Evolutionary conservation across 164 flowering plant species (phyloP), one percentile per base, ranked within the genome.

Genomic region (Liquidambar formosana): DNA sequence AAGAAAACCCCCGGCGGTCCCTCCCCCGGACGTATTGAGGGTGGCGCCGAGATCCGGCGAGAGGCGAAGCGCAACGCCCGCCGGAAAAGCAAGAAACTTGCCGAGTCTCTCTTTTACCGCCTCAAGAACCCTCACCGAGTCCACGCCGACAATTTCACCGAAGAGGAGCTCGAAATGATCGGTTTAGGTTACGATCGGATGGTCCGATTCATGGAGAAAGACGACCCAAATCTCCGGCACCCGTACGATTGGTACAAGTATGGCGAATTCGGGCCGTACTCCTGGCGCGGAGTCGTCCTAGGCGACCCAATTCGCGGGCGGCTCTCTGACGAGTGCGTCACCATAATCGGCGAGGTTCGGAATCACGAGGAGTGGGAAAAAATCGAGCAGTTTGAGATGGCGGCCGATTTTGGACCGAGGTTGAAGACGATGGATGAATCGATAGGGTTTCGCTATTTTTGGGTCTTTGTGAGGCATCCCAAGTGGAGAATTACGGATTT

Each of bases 181-280:
- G 97, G 99, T 6, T 78, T 91, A 10, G 99, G 97, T 2, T 95
- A 95, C 64, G 99, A 95, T 61, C 79, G 97, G 6, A 83, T 88
- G 91, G 99, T 92, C 65, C 71, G 92, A 62, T 92, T 95, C 78
- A 95, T 95, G 97, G 90, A 86, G 0, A 79, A 85, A 47, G 97
- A 95, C 56, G 97, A 95, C 73, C 96, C 97, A 2, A 85, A 84
- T 68, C 71, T 95, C 12, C 82, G 84, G 46, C 97, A 95, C 76
- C 99, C 97, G 0, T 70, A 86, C 57, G 99, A 95, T 63, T 95
- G 97, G 99, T 95, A 89, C 83, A 92, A 92, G 82, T 95, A 95
- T 61, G 99, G 99, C 5, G 83, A 92, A 46, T 91, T 66, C 41
- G 99, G 99, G 18, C 99, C 99, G 0, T 95, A 89, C 69, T 85